Evolutionary conservation across 1,284 basidiomycete species (phyloP).

Genomic region (Leccinum ponderosum): DNA sequence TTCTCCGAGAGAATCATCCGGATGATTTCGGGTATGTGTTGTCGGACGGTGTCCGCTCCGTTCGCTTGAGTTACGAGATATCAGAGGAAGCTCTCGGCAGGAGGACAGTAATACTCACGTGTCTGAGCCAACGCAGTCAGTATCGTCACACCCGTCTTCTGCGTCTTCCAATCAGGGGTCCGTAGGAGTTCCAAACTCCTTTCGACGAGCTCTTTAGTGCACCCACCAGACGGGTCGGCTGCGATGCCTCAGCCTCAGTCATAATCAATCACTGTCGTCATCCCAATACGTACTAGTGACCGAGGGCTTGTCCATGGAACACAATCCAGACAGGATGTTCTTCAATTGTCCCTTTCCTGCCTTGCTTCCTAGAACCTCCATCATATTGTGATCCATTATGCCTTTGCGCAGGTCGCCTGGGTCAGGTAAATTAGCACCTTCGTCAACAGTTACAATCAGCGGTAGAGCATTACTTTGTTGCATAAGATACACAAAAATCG

Average conservation of each 20-base stretch:
- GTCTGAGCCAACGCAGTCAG: conserved; percentile 25
- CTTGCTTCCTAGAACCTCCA: conserved; percentile 18
- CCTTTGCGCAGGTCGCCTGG: conserved; percentile 17
- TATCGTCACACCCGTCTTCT: conserved; percentile 27
- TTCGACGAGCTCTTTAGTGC: conserved; percentile 10
- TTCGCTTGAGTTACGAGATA: conserved; percentile 8
- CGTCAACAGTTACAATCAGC: neutral
- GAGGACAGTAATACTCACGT: neutral
- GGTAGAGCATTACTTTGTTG: conserved; percentile 10
- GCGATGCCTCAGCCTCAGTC: too few species aligned
- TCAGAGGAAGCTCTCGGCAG: neutral
- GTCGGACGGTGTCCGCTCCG: conserved; percentile 11
- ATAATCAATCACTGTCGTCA: neutral
- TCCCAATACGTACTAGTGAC: conserved; percentile 8
- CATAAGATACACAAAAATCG: conserved; percentile 13
- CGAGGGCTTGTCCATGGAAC: conserved; percentile 14
- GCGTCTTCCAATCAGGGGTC: conserved; percentile 16
- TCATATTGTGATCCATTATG: conserved; percentile 12
- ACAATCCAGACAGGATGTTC: conserved; percentile 23
- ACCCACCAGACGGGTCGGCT: too few species aligned
- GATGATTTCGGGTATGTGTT: conserved; percentile 17
- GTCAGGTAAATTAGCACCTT: neutral
- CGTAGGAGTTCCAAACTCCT: conserved; percentile 11
- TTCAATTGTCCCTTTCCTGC: conserved; percentile 8
- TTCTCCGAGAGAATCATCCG: conserved; percentile 19